Evolutionary conservation across 1,139 yeast genomes (phyloP), one percentile per base, ranked within the genome.

Genomic region (Yamadazyma taylorii): DNA sequence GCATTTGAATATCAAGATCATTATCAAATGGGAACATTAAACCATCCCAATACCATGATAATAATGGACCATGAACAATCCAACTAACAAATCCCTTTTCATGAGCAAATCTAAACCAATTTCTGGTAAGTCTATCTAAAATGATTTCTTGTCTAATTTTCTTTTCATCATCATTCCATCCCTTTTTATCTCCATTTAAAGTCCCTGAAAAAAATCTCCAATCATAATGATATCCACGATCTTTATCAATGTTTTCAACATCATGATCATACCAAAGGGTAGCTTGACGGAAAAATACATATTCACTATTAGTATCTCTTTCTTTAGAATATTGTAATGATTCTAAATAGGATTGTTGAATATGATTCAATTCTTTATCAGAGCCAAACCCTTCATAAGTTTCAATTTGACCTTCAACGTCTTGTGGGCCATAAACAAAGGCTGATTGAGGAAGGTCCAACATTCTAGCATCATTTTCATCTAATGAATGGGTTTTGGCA

Each of bases 171-270:
- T 43, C 36, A 12, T 42, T 50, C 60, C 60, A 54, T 2, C 52
- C 56, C 13, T 30, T 17, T 25, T 40, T 40, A 19, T 45, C 40
- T 33, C 52, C 47, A 17, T 37, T 42, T 32, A 53, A 47, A 17
- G 55, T 55, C 6, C 84, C 82, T 43, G 72, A 71, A 61, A 80
- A 85, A 49, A 85, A 85, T 37, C 89, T 64, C 76, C 79, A 78
- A 56, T 85, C 90, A 52, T 81, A 81, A 55, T 84, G 92, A 39
- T 65, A 73, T 5, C 81, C 81, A 48, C 50, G 36, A 35, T 53
- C 57, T 13, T 47, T 38, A 30, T 43, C 53, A 8, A 22, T 34
- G 33, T 51, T 52, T 10, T 42, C 36, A 14, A 39, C 36, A 35
- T 52, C 57, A 15, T 38, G 37, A 8, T 34, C 30, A 14, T n/a